Conservation (phyloP, 1,284 basidiomycete genomes). For the Ceraceosorus guamensis region DNA sequence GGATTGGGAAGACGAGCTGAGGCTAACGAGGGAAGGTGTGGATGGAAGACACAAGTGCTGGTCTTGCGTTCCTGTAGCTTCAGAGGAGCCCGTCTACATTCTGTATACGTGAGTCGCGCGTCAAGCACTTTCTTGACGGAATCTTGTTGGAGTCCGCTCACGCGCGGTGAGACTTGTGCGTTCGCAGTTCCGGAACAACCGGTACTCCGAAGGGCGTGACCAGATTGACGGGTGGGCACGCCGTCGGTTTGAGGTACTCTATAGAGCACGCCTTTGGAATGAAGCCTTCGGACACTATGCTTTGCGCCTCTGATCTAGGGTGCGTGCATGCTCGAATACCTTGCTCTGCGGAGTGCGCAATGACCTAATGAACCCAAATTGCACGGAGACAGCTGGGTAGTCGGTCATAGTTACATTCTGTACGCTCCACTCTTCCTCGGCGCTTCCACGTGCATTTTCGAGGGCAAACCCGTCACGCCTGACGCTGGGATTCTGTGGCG, state of each 20-base stretch:
- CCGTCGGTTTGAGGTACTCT: conserved; percentile 31
- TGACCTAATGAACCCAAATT: too few species aligned
- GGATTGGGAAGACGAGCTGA: conserved; percentile 33
- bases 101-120: conserved; percentile 2
- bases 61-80: conserved; percentile 28
- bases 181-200: conserved; percentile 22
- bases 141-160: background rate
- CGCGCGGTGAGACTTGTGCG: conserved; percentile 23
- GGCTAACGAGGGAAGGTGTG: conserved; percentile 11
- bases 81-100: conserved; percentile 35
- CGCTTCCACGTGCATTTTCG: conserved; percentile 37
- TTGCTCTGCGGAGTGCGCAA: too few species aligned
- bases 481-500: conserved; percentile 44
- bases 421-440: conserved; percentile 41
- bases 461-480: conserved; percentile 44
- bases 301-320: conserved; percentile 25
- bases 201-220: conserved; percentile 42
- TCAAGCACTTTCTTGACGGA: background rate
- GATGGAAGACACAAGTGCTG: conserved; percentile 24
- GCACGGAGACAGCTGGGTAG: conserved; percentile 19
- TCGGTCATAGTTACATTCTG: conserved; percentile 30
- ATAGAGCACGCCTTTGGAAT: conserved; percentile 41
- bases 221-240: conserved; percentile 34
- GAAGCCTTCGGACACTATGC: conserved; percentile 25
- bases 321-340: too few species aligned